phyloP scores from a whole-genome alignment of 2,329 filamentous ascomycete species.

The Aspergillus japonicus region DNA sequence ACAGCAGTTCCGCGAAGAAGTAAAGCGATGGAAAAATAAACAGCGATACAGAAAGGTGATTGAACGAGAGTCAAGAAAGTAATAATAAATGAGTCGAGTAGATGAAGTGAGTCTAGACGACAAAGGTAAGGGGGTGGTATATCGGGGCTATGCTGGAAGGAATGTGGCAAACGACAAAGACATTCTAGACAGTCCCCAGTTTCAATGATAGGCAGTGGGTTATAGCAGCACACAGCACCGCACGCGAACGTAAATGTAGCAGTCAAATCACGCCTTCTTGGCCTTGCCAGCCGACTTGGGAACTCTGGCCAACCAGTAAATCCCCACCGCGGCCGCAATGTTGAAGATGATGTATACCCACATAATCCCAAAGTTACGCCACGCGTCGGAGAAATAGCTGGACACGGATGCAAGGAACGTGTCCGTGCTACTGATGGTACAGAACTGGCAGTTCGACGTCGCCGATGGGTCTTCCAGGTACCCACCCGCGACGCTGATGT shows the following conservation, averaged over 20 bases:
- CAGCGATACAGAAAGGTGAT: background rate
- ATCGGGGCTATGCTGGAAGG: too few relatives aligned
- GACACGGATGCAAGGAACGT: slow-evolving; percentile 45
- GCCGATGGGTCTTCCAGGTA: slow-evolving; percentile 45
- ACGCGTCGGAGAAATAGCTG: slow-evolving; percentile 50
- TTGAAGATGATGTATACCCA: slow-evolving; percentile 67
- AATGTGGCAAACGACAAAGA: too few relatives aligned
- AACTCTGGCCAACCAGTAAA: slow-evolving; percentile 64
- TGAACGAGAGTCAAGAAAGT: background rate
- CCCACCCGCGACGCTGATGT: slow-evolving; percentile 39
- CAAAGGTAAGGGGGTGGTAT: too few relatives aligned
- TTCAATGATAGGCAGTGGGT: background rate
- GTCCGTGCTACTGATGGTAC: slow-evolving; percentile 46
- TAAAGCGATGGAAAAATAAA: background rate
- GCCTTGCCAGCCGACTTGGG: slow-evolving; percentile 30
- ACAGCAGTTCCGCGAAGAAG: background rate
- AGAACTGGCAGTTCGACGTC: slow-evolving; percentile 51
- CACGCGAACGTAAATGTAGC: too few relatives aligned
- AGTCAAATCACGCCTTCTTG: slow-evolving; percentile 14
- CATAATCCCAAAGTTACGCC: slow-evolving; percentile 68
- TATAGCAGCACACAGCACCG: background rate
- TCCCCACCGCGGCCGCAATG: slow-evolving; percentile 53
- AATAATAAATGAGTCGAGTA: background rate
- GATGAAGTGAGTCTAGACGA: too few relatives aligned
- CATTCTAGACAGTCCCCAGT: background rate